phyloP scores from a whole-genome alignment of 345 rosid genomes.

The Hypericum androsaemum region DNA sequence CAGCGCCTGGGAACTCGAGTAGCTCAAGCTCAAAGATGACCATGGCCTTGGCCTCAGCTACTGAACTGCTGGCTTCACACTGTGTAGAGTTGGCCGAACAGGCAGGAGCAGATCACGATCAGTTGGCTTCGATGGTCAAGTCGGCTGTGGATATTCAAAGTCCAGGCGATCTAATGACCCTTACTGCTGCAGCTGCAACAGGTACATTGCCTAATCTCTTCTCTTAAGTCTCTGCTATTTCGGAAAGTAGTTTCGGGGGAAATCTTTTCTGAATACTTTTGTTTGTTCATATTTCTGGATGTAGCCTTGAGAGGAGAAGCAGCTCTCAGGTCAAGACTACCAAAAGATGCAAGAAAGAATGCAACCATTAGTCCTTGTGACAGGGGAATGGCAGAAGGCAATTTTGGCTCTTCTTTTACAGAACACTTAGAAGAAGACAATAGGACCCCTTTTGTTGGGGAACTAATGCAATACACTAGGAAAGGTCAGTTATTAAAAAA shows the following conservation, averaged over 20 bases:
- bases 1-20: constrained; percentile 43
- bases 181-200: constrained; percentile 96
- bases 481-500: constrained; percentile 36
- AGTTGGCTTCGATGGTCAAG: constrained; percentile 51
- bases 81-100: constrained; percentile 79
- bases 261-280: too few relatives aligned
- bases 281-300: neutral
- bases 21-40: constrained; percentile 51
- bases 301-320: constrained; percentile 92
- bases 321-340: constrained; percentile 59
- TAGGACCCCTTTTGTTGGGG: constrained; percentile 47
- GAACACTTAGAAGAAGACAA: constrained; percentile 32
- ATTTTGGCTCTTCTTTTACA: constrained; percentile 30
- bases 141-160: constrained; percentile 75
- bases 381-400: constrained; percentile 37
- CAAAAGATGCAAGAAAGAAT: constrained; percentile 78
- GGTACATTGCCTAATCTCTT: constrained; percentile 28
- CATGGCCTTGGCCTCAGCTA: constrained; percentile 70
- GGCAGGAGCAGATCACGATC: constrained; percentile 69
- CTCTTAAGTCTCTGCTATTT: neutral
- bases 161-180: constrained; percentile 81
- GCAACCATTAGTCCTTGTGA: constrained; percentile 82
- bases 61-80: constrained; percentile 81
- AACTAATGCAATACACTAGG: constrained; percentile 53
- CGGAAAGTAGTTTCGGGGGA: too few relatives aligned